These are phyloP conservation scores for Apium graveolens DNA, from an alignment of 129 eudicot genomes.

Conservation along the genomic window DNA sequence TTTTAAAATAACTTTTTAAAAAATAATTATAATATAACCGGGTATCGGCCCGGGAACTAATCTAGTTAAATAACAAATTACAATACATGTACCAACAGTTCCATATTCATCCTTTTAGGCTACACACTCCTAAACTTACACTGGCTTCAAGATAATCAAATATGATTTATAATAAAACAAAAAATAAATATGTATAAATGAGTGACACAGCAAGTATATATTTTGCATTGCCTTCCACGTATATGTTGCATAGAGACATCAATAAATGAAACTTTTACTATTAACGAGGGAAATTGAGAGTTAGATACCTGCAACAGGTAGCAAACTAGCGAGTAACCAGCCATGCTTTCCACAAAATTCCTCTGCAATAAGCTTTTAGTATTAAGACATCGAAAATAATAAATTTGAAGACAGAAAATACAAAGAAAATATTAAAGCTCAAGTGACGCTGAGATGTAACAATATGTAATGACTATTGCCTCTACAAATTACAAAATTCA, in stretches of 20 bases:
- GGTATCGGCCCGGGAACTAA: too few relatives aligned
- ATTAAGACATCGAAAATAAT: conserved; percentile 12
- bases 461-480: background rate
- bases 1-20: too few relatives aligned
- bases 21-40: too few relatives aligned
- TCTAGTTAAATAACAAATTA: too few relatives aligned
- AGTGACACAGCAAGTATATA: background rate
- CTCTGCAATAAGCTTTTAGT: conserved; percentile 52
- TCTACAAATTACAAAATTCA: background rate
- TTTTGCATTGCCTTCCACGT: background rate
- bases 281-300: conserved; percentile 9
- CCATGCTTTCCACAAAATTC: conserved; percentile 99
- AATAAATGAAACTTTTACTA: background rate
- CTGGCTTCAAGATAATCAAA: background rate
- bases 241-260: background rate
- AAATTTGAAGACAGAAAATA: background rate
- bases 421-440: background rate
- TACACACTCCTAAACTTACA: background rate
- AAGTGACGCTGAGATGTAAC: background rate
- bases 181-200: too few relatives aligned
- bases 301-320: conserved; percentile 80
- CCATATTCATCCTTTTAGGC: background rate
- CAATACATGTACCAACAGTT: too few relatives aligned
- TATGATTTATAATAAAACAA: too few relatives aligned
- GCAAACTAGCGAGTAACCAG: conserved; percentile 99